These are phyloP conservation scores for Stylosanthes scabra DNA, from an alignment of 331 rosid genomes.

Conservation along the genomic window DNA sequence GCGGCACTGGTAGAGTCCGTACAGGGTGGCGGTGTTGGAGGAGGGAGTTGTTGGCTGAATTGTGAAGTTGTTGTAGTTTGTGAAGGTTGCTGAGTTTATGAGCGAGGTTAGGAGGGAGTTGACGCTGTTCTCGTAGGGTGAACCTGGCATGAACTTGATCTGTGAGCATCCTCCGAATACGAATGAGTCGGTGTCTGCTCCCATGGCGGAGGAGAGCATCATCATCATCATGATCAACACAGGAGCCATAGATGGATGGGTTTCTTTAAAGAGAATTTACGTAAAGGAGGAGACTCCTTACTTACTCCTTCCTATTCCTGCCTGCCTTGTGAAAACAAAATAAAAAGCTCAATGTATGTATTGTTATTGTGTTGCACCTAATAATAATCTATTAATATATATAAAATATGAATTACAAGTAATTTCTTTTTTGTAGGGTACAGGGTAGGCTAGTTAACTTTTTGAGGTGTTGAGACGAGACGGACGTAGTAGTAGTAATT, in stretches of 20 bases:
- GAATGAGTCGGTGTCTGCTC: conserved; percentile 49
- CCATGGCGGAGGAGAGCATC: conserved; percentile 34
- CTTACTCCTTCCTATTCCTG: no score
- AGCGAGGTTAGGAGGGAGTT: conserved; percentile 80
- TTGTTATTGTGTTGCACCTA: no score
- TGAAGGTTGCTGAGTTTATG: conserved; percentile 65
- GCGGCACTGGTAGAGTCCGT: conserved; percentile 91
- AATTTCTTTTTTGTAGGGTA: no score
- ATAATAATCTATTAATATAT: no score
- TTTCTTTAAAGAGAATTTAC: conserved; percentile 71
- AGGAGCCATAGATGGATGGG: background rate
- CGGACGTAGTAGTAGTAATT: no score
- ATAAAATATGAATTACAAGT: no score
- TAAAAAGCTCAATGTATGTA: no score
- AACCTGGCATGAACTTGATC: conserved; percentile 59
- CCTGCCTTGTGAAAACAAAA: no score
- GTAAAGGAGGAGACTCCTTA: conserved; percentile 37
- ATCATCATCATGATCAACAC: background rate
- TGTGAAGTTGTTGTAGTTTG: conserved; percentile 79
- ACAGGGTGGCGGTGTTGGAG: conserved; percentile 45
- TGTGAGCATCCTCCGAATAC: conserved; percentile 86
- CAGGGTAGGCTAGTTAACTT: no score
- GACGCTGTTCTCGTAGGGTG: conserved; percentile 59
- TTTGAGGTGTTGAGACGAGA: no score
- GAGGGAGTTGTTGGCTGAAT: conserved; percentile 29